phyloP scores from a whole-genome alignment of 768 basidiomycete genomes.

The Boletus pseudo-olivaceus region DNA sequence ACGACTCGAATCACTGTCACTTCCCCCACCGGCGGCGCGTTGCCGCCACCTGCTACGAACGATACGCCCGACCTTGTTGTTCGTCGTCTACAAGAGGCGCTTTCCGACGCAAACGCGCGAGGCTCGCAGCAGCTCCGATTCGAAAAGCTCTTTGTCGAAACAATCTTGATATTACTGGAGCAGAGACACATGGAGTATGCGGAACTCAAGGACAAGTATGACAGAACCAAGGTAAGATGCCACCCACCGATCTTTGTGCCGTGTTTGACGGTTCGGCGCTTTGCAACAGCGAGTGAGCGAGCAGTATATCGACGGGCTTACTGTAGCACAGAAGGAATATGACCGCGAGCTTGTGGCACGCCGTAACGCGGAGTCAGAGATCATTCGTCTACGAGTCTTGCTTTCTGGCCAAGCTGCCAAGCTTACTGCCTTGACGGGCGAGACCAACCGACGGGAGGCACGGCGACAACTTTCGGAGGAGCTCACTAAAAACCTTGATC shows the following conservation, averaged over 20 bases:
- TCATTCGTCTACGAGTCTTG: slow-evolving; percentile 77
- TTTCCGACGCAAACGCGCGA: slow-evolving; percentile 57
- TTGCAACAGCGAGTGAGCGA: slow-evolving; percentile 75
- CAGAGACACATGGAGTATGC: slow-evolving; percentile 55
- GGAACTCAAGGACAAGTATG: slow-evolving; percentile 72
- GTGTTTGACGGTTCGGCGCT: not conserved
- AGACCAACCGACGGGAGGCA: slow-evolving; percentile 72
- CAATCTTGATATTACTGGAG: slow-evolving; percentile 64
- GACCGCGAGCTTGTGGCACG: slow-evolving; percentile 86
- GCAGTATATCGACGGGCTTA: slow-evolving; percentile 88
- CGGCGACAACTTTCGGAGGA: slow-evolving; percentile 79
- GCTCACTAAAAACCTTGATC: slow-evolving; percentile 67
- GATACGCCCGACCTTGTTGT: slow-evolving; percentile 47
- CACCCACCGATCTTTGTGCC: not conserved
- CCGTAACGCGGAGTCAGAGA: slow-evolving; percentile 89
- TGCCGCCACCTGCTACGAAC: slow-evolving; percentile 20
- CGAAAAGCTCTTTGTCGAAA: slow-evolving; percentile 70
- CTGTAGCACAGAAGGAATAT: slow-evolving; percentile 91
- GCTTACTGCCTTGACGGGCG: slow-evolving; percentile 80
- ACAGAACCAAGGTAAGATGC: slow-evolving; percentile 78
- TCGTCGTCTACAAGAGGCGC: slow-evolving; percentile 55
- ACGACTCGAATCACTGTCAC: slow-evolving; percentile 45
- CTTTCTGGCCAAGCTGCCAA: slow-evolving; percentile 87
- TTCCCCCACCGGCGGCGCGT: slow-evolving; percentile 34
- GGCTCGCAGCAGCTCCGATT: slow-evolving; percentile 61